Base-by-base conservation (phyloP, 2,329 filamentous ascomycete species). In the Basipetospora chlamydospora region DNA sequence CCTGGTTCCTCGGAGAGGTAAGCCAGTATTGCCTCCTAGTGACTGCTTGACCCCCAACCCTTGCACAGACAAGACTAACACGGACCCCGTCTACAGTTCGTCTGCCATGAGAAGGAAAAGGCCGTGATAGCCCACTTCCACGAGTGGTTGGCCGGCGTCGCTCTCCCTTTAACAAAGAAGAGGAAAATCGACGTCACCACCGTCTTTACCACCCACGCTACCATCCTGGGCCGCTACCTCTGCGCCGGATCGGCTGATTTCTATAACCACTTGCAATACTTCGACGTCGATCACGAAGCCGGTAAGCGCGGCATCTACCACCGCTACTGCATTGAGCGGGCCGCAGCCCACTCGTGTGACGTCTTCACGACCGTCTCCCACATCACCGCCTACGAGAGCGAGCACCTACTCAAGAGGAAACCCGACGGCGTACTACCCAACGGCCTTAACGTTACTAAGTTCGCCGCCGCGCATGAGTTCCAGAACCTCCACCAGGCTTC, bases 1-100 rank as follows among this genome's bases (percentile, higher is more conserved):
- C 22, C n/a, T 32, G 29, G 35, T 38, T 38, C 26, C 15, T 38
- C 6, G 28, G 15, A 26, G 35, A 38, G 16, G 35, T 38, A 25
- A 16, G 13, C 18, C n/a, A 4, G 17, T n/a, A n/a, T n/a, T n/a
- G n/a, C 90, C 90, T 9, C 79, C 83, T 6, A 77, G 77, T 44
- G 90, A 98, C 52, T 79, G n/a, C n/a, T n/a, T n/a, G n/a, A n/a
- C n/a, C n/a, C n/a, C n/a, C n/a, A n/a, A n/a, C n/a, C n/a, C n/a
- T n/a, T n/a, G n/a, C n/a, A n/a, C n/a, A n/a, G n/a, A 87, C 36
- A 90, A 98, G 66, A 95, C 90, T 38, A 96, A 95, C 54, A 90
- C 96, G 60, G 81, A 90, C 26, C 90, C 96, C 53, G 84, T 96
- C 28, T 96, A 96, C 63, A 90, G 90, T 35, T 98, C n/a, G n/a